Evolutionary conservation across 257 asterid species (phyloP).

Genomic region (Nicotiana undulata): DNA sequence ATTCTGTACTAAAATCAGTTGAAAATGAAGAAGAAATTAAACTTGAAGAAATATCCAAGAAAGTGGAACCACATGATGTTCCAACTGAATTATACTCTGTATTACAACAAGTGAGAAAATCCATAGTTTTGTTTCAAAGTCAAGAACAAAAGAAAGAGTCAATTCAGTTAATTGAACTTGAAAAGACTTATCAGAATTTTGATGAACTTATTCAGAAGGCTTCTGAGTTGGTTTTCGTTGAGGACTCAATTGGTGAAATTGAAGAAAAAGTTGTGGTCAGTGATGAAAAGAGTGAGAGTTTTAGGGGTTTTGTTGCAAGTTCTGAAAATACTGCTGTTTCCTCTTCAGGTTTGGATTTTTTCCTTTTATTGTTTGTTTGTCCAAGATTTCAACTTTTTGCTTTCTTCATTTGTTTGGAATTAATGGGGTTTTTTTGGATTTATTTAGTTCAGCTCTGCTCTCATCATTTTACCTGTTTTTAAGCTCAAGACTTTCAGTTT

Average conservation of each 20-base stretch:
- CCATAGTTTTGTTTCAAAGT: slow-evolving; percentile 37
- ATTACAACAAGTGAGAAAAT: slow-evolving; percentile 37
- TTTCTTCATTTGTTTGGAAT: background rate
- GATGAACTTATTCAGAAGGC: slow-evolving; percentile 54
- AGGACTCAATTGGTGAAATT: slow-evolving; percentile 29
- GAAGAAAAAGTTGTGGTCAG: slow-evolving; percentile 15
- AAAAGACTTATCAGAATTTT: slow-evolving; percentile 41
- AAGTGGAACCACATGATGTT: slow-evolving; percentile 27
- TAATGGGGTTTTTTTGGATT: no score
- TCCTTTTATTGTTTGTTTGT: background rate
- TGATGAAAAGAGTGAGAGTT: slow-evolving; percentile 15
- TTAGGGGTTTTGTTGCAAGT: slow-evolving; percentile 14
- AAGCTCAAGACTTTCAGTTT: no score
- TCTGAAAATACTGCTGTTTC: slow-evolving; percentile 17
- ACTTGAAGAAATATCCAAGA: slow-evolving; percentile 44
- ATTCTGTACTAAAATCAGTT: slow-evolving; percentile 43
- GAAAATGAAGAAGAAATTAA: slow-evolving; percentile 37
- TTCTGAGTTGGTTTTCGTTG: slow-evolving; percentile 48
- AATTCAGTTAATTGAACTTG: slow-evolving; percentile 45
- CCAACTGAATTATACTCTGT: slow-evolving; percentile 48
- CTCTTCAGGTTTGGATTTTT: slow-evolving; percentile 40
- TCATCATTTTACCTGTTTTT: no score
- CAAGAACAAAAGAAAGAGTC: slow-evolving; percentile 64
- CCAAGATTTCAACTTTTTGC: background rate
- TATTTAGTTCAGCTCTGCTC: no score